Conservation (phyloP, 805 yeast genomes). For the Candida nanaspora region DNA sequence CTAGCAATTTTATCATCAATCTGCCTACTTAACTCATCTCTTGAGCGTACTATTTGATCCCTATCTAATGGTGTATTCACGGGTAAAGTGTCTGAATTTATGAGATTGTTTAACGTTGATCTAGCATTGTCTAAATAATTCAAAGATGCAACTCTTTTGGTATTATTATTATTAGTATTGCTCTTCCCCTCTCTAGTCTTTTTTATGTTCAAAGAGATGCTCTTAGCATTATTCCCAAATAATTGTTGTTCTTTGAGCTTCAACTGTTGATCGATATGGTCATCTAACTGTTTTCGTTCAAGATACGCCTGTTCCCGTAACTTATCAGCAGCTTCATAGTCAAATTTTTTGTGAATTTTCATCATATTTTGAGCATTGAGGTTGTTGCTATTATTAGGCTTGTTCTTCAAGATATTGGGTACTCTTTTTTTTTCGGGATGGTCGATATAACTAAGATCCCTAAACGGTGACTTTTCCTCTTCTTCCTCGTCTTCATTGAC, state of each 20-base stretch:
- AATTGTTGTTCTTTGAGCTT: neutral
- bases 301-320: neutral
- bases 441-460: no score
- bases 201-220: neutral
- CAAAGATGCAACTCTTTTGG: neutral
- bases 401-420: no score
- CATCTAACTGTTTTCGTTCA: neutral
- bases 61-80: neutral
- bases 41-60: neutral
- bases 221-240: neutral
- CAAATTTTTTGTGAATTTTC: neutral
- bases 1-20: neutral
- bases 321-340: neutral
- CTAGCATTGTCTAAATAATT: neutral
- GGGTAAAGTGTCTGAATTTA: no score
- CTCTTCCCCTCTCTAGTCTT: neutral
- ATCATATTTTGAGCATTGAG: neutral
- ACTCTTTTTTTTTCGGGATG: no score
- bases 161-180: neutral
- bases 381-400: neutral
- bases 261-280: neutral
- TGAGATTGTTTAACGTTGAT: neutral
- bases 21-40: neutral
- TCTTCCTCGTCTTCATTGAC: neutral
- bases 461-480: no score